Base-by-base conservation (phyloP, 306 rosid species). In the Medicago lupulina region DNA sequence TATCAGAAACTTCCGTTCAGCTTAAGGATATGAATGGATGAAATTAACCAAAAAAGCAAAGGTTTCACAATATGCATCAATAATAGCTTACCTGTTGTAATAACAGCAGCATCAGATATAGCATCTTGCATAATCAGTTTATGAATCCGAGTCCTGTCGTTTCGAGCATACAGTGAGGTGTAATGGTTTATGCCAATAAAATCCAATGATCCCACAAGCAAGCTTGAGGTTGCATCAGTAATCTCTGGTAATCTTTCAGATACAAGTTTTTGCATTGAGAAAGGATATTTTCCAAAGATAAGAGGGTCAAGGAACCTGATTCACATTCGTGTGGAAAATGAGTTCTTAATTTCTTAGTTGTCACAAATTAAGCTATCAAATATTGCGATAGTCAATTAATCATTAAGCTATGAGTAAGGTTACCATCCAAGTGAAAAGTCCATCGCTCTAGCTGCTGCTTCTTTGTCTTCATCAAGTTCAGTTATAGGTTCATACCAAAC, bases 281-380 rank as follows among this genome's bases (percentile, higher is more conserved):
- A 84, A 70, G 98, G 98, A 67, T 91, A 94, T 40, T 87, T 76
- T 31, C 98, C 98, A 58, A 89, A 83, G 82, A 86, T 66, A 60
- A 94, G 86, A 11, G 98, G 98, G 66, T 90, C 97, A 65, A 94
- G 98, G 81, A 86, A 91, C 96, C 98, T 94, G 87, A 71, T 79
- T 61, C 82, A 74, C 70, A 60, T 69, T 78, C 39, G 59, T 70
- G 50, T 46, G 51, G n/a, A 12, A 46, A 5, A 43, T 43, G 49
- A 43, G 49, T 43, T 43, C 51, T 17, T 17, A 40, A 40, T 70
- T 17, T 31, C 55, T 21, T 67, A 40, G 10, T 36, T 68, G 44
- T 58, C 70, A 70, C 31, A 44, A 34, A 28, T 28, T 61, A 61
- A 39, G 76, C 46, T 17, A 23, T 57, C 19, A 15, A 47, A 14